phyloP scores from a whole-genome alignment of 2,329 filamentous ascomycete genomes.

The Dothistroma septosporum region DNA sequence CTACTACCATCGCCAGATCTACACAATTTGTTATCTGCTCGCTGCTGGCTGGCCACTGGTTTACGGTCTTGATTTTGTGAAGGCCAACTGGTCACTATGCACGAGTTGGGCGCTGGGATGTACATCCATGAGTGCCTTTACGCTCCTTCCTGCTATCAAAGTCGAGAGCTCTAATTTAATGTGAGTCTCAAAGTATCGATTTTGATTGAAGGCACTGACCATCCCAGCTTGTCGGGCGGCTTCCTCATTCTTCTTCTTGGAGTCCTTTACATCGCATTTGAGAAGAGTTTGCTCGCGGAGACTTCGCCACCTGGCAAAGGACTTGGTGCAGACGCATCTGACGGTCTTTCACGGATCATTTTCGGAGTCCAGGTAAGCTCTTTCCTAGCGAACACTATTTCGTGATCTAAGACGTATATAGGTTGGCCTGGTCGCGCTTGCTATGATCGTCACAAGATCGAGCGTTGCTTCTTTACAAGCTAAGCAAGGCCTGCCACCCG shows the following conservation, averaged over 20 bases:
- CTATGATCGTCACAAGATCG: slow-evolving; percentile 81
- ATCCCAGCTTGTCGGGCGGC: slow-evolving; percentile 65
- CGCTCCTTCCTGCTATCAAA: slow-evolving; percentile 81
- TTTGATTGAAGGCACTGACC: background rate
- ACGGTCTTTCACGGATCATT: slow-evolving; percentile 54
- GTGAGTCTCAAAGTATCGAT: slow-evolving; percentile 48
- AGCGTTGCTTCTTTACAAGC: slow-evolving; percentile 82
- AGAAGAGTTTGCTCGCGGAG: slow-evolving; percentile 56
- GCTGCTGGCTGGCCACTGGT: slow-evolving; percentile 73
- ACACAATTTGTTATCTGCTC: slow-evolving; percentile 73
- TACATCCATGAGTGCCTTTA: slow-evolving; percentile 82
- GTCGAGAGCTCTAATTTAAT: slow-evolving; percentile 71
- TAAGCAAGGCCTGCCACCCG: slow-evolving; percentile 75
- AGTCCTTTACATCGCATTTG: slow-evolving; percentile 72
- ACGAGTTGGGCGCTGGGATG: slow-evolving; percentile 73
- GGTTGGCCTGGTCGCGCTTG: slow-evolving; percentile 72
- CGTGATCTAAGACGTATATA: slow-evolving; percentile 31
- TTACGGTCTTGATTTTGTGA: slow-evolving; percentile 70
- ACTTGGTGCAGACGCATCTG: slow-evolving; percentile 31
- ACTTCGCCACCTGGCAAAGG: slow-evolving; percentile 35
- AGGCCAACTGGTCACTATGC: slow-evolving; percentile 59
- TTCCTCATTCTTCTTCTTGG: slow-evolving; percentile 72
- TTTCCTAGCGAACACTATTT: slow-evolving; percentile 37
- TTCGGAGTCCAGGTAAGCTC: slow-evolving; percentile 56
- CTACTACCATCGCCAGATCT: slow-evolving; percentile 85